These are phyloP conservation scores for Cyberlindnera americana DNA, from an alignment of 805 yeast genomes.

Conservation along the genomic window DNA sequence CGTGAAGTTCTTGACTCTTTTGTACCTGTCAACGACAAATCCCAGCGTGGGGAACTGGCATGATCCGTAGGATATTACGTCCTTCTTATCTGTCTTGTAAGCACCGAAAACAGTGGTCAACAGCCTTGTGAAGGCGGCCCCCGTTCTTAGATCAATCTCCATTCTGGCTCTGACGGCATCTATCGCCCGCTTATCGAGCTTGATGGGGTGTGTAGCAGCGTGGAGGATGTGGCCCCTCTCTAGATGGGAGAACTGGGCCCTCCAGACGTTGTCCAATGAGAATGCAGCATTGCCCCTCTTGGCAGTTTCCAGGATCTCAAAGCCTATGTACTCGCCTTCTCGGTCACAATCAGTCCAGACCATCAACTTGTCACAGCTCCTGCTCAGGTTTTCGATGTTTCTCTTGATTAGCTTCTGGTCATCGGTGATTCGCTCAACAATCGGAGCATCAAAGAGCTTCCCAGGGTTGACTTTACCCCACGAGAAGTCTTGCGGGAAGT, in stretches of 20 bases:
- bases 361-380: constrained; percentile 60
- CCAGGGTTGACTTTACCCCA: constrained; percentile 61
- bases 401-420: constrained; percentile 48
- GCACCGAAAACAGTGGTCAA: constrained; percentile 52
- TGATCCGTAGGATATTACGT: constrained; percentile 68
- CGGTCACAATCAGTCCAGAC: constrained; percentile 99
- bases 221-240: constrained; percentile 67
- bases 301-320: constrained; percentile 76
- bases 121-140: constrained; percentile 82
- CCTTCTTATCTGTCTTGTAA: constrained; percentile 12
- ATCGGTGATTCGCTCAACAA: constrained; percentile 38
- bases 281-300: constrained; percentile 42
- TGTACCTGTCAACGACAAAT: constrained; percentile 88
- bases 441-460: constrained; percentile 68
- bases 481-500: constrained; percentile 56
- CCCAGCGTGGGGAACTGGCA: constrained; percentile 98
- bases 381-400: constrained; percentile 67
- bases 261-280: constrained; percentile 46
- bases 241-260: constrained; percentile 86
- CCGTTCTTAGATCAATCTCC: constrained; percentile 86
- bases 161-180: constrained; percentile 83
- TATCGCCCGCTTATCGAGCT: constrained; percentile 63
- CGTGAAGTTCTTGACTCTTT: constrained; percentile 64
- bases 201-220: constrained; percentile 70
- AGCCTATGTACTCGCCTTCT: constrained; percentile 92